Evolutionary conservation across 2,329 filamentous ascomycete genomes (phyloP).

Genomic region (Neonectria coccinea): DNA sequence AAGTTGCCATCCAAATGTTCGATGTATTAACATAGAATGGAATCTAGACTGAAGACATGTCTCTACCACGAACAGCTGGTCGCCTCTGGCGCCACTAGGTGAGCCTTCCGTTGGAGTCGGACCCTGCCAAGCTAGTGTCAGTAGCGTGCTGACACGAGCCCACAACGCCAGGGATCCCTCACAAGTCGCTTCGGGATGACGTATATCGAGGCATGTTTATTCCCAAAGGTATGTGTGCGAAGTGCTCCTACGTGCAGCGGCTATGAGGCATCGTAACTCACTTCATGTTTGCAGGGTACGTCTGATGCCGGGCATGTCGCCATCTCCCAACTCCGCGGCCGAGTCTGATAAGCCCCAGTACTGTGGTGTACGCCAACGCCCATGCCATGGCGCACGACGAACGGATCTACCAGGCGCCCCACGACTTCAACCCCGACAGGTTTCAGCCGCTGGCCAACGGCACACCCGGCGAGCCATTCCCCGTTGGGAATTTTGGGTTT

Average conservation of each 20-base stretch:
- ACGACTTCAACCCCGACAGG: constrained; percentile 61
- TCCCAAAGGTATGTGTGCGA: constrained; percentile 57
- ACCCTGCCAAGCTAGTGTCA: constrained; percentile 23
- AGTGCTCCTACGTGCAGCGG: background rate
- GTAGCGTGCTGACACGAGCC: constrained; percentile 23
- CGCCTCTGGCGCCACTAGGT: constrained; percentile 60
- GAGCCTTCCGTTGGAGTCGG: constrained; percentile 18
- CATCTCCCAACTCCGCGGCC: constrained; percentile 20
- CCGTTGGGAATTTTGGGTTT: constrained; percentile 52
- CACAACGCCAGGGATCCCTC: constrained; percentile 58
- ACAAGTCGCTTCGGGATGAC: constrained; percentile 66
- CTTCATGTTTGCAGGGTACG: constrained; percentile 34
- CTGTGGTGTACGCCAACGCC: constrained; percentile 56
- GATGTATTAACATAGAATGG: background rate
- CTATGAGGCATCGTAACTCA: constrained; percentile 18
- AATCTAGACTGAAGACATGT: constrained; percentile 13
- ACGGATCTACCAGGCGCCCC: constrained; percentile 54
- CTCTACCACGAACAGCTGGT: constrained; percentile 44
- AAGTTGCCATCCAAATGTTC: constrained; percentile 1
- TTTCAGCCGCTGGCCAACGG: constrained; percentile 46
- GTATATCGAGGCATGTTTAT: constrained; percentile 68
- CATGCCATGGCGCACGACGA: constrained; percentile 58
- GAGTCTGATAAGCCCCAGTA: constrained; percentile 43
- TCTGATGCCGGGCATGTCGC: constrained; percentile 7
- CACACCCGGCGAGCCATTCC: constrained; percentile 58